Conservation (phyloP, 257 asterid species). For the Anisodus acutangulus region DNA sequence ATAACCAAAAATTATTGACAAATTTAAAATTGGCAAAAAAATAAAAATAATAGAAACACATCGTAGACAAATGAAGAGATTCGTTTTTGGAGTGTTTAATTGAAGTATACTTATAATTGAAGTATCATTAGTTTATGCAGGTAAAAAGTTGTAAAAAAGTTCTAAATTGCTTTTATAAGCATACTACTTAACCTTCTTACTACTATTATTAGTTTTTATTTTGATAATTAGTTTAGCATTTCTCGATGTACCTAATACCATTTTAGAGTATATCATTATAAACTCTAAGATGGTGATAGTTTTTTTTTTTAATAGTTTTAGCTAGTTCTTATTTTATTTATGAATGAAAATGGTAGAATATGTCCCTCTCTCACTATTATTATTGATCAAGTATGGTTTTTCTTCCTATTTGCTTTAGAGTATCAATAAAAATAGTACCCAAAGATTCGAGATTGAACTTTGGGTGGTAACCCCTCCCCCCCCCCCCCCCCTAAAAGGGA, state of each 20-base stretch:
- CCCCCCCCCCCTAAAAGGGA: no score
- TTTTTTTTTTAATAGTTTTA: no score
- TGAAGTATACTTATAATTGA: background rate
- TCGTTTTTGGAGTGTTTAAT: background rate
- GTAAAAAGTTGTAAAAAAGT: no score
- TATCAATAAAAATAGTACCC: no score
- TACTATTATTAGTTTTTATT: background rate
- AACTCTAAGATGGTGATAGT: background rate
- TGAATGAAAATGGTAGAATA: no score
- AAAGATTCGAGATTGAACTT: no score
- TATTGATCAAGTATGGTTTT: no score
- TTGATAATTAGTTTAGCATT: background rate
- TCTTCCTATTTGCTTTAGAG: no score
- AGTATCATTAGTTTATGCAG: background rate
- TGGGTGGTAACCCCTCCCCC: no score
- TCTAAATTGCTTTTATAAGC: background rate
- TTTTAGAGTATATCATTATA: no score
- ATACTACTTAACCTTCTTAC: background rate
- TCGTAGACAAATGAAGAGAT: background rate
- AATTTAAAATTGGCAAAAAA: constrained; percentile 1
- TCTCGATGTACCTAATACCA: background rate
- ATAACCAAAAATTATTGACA: background rate
- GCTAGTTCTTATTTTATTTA: background rate
- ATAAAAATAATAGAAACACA: background rate
- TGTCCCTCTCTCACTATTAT: no score